phyloP scores from a whole-genome alignment of 805 yeast genomes.

The Candida hungchunana region DNA sequence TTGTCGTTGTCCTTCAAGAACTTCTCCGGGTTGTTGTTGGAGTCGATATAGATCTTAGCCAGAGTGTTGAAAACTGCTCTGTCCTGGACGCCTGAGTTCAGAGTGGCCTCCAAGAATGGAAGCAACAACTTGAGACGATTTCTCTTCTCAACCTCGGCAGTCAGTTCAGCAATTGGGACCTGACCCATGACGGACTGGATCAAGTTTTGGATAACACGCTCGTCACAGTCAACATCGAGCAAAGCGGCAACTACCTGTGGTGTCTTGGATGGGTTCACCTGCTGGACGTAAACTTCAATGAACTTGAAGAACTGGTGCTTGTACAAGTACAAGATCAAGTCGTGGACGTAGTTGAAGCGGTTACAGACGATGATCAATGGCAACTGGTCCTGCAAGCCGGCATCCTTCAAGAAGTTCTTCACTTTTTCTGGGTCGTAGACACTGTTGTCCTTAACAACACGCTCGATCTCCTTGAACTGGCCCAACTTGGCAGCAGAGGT shows the following conservation, averaged over 20 bases:
- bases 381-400: conserved; percentile 87
- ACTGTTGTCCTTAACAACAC: conserved; percentile 90
- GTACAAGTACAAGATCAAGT: conserved; percentile 87
- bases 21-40: conserved; percentile 96
- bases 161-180: conserved; percentile 86
- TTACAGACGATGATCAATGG: conserved; percentile 97
- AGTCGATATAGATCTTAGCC: conserved; percentile 96
- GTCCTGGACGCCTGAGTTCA: conserved; percentile 80
- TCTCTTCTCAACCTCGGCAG: conserved; percentile 93
- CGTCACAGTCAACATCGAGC: conserved; percentile 97
- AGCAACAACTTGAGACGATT: conserved; percentile 86
- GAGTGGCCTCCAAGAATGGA: conserved; percentile 88
- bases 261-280: conserved; percentile 92
- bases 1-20: conserved; percentile 86
- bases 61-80: conserved; percentile 90
- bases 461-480: conserved; percentile 90
- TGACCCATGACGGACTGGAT: conserved; percentile 86
- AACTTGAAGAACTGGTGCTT: conserved; percentile 94
- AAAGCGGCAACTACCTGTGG: conserved; percentile 96
- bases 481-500: conserved; percentile 90
- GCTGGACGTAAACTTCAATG: conserved; percentile 96
- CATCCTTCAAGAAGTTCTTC: conserved; percentile 93
- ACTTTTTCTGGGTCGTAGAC: conserved; percentile 97
- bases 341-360: conserved; percentile 87
- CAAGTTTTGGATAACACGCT: conserved; percentile 73